Percentiles rank a stretch among this genome's conserved stretches.
Evolutionary conservation across 768 basidiomycete species (phyloP).

Genomic region (Phaffia australis): DNA sequence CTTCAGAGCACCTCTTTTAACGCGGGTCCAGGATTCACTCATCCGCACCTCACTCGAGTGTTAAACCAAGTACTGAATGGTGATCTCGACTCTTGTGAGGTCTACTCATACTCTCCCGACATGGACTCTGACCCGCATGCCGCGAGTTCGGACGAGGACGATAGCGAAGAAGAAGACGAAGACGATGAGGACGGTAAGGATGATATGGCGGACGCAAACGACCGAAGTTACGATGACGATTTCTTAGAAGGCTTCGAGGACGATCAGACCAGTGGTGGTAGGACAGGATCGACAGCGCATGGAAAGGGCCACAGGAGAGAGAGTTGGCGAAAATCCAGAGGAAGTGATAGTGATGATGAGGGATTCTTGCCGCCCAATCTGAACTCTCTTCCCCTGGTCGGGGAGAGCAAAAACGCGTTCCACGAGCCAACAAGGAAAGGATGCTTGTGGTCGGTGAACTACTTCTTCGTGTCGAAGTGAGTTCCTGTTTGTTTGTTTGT

Average conservation of each 20-base stretch:
- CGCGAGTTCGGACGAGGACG: conserved; percentile 38
- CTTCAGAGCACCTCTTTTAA: not conserved
- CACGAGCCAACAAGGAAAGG: conserved; percentile 14
- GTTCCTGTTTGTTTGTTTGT: no score
- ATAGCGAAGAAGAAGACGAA: conserved; percentile 24
- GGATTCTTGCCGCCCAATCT: conserved; percentile 16
- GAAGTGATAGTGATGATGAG: conserved; percentile 4
- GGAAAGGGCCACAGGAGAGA: not conserved
- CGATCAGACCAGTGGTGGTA: conserved; percentile 8
- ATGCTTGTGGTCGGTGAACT: conserved; percentile 23
- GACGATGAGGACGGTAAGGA: conserved; percentile 10
- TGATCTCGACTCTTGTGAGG: conserved; percentile 72
- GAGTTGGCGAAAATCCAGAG: conserved; percentile 8
- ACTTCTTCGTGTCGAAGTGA: conserved; percentile 24
- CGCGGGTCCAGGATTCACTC: conserved; percentile 43
- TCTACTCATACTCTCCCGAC: conserved; percentile 87
- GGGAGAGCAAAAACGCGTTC: conserved; percentile 1
- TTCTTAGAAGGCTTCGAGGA: conserved; percentile 20
- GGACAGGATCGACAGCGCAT: not conserved
- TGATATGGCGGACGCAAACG: conserved; percentile 7
- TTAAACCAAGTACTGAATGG: conserved; percentile 76
- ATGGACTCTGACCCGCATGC: conserved; percentile 90
- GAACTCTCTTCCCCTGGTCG: conserved; percentile 17
- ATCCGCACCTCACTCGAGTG: conserved; percentile 75
- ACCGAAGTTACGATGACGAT: conserved; percentile 22